Evolutionary conservation across 208 protist species (phyloP).

Genomic region (Wallacemonas sp.): DNA sequence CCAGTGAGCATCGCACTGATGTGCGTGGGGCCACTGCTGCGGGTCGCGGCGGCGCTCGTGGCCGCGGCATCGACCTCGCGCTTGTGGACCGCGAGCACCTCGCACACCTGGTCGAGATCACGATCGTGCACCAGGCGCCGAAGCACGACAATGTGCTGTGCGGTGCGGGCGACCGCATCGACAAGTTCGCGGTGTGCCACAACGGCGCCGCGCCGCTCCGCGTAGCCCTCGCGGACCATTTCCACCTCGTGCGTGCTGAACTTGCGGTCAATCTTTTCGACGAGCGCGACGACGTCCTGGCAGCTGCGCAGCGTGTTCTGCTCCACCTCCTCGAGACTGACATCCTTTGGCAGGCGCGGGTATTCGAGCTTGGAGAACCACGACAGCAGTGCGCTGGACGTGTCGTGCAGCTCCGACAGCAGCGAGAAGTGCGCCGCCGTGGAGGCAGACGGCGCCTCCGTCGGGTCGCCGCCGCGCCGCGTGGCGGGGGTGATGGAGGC

Average conservation of each 20-base stretch:
- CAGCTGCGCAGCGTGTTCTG: constrained; percentile 28
- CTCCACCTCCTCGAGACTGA: constrained; percentile 50
- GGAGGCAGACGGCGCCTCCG: neutral
- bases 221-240: constrained; percentile 44
- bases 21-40: too few species aligned
- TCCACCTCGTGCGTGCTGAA: constrained; percentile 47
- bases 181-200: constrained; percentile 36
- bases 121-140: constrained; percentile 35
- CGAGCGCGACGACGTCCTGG: constrained; percentile 29
- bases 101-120: constrained; percentile 38
- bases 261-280: constrained; percentile 61
- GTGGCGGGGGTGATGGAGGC: constrained; percentile 44
- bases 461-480: constrained; percentile 7
- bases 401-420: constrained; percentile 43
- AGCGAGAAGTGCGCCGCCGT: constrained; percentile 28
- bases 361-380: constrained; percentile 67
- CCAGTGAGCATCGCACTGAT: constrained; percentile 25
- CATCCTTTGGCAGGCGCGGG: constrained; percentile 38
- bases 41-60: neutral
- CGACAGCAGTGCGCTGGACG: constrained; percentile 42
- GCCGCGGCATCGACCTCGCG: constrained; percentile 12
- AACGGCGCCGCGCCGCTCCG: constrained; percentile 32
- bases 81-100: constrained; percentile 34
- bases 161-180: constrained; percentile 33
- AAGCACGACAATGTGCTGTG: constrained; percentile 49